Evolutionary conservation across 768 basidiomycete genomes (phyloP).

Genomic region (Pisolithus sp.): DNA sequence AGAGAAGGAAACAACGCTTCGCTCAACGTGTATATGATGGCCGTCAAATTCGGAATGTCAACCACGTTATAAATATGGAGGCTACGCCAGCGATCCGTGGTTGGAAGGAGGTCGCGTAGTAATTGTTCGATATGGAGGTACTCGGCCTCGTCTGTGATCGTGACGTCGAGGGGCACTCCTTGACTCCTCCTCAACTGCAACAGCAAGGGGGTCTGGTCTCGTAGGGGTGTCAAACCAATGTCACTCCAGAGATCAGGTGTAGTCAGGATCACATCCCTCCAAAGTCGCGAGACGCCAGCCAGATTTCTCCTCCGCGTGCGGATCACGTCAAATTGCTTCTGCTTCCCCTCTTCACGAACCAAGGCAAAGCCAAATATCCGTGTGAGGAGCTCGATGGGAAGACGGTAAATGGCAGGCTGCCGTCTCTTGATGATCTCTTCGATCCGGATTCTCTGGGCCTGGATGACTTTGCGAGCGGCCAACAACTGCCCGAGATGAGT

Average conservation of each 20-base stretch:
- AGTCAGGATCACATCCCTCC: not conserved
- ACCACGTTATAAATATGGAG: not conserved
- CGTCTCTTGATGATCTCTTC: not conserved
- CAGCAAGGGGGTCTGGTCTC: not conserved
- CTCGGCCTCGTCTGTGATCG: not conserved
- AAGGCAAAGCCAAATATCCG: not conserved
- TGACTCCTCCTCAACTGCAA: not conserved
- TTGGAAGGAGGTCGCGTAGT: not conserved
- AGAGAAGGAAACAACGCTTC: not conserved
- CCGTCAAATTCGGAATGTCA: not conserved
- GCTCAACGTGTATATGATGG: not conserved
- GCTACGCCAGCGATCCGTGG: not conserved
- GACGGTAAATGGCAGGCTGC: not conserved
- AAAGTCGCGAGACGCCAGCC: not conserved
- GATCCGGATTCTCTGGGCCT: not conserved
- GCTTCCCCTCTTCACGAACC: no score
- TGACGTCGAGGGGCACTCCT: not conserved
- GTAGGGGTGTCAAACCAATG: not conserved
- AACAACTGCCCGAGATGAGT: not conserved
- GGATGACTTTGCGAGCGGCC: not conserved
- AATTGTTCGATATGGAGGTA: not conserved
- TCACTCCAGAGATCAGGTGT: not conserved
- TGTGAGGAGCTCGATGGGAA: not conserved
- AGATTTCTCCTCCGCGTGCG: not conserved
- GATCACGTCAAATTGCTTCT: not conserved